A percentile compares a stretch with the other conserved stretches of the same genome.
Evolutionary conservation across 2,329 filamentous ascomycete genomes (phyloP).

Genomic region (Aphanoascus verrucosus): DNA sequence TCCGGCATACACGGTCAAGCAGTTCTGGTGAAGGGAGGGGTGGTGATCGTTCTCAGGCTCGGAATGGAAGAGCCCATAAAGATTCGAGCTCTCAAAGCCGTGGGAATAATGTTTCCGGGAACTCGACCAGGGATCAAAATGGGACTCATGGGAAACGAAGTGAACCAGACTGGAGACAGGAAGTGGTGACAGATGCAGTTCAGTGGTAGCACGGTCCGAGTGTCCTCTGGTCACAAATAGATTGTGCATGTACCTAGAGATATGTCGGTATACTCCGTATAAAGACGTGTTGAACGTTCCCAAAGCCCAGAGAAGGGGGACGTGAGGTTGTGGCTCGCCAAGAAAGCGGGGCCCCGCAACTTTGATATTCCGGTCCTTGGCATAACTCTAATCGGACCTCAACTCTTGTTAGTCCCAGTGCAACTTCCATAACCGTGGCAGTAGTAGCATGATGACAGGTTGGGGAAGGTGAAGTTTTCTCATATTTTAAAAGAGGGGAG

Average conservation of each 20-base stretch:
- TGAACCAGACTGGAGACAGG: not conserved
- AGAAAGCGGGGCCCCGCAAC: too few relatives aligned
- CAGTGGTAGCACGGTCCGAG: not conserved
- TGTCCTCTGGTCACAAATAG: too few relatives aligned
- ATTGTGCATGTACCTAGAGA: not conserved
- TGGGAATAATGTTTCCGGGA: not conserved
- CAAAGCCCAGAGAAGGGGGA: too few relatives aligned
- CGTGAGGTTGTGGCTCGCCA: too few relatives aligned
- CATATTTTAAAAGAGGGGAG: too few relatives aligned
- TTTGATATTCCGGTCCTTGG: too few relatives aligned
- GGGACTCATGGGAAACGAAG: not conserved
- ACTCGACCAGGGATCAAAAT: not conserved
- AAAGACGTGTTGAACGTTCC: too few relatives aligned
- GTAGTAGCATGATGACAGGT: too few relatives aligned
- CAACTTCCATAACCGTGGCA: too few relatives aligned
- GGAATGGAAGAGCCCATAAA: not conserved
- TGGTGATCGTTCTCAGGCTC: not conserved
- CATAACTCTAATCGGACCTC: too few relatives aligned
- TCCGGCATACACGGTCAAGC: not conserved
- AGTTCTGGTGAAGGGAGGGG: not conserved
- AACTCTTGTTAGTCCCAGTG: too few relatives aligned
- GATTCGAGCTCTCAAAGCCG: not conserved
- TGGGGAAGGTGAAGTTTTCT: too few relatives aligned
- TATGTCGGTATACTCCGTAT: not conserved
- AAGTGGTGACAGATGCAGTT: not conserved